These are phyloP conservation scores for Kernera saxatilis DNA, from an alignment of 345 rosid species.

Conservation along the genomic window DNA sequence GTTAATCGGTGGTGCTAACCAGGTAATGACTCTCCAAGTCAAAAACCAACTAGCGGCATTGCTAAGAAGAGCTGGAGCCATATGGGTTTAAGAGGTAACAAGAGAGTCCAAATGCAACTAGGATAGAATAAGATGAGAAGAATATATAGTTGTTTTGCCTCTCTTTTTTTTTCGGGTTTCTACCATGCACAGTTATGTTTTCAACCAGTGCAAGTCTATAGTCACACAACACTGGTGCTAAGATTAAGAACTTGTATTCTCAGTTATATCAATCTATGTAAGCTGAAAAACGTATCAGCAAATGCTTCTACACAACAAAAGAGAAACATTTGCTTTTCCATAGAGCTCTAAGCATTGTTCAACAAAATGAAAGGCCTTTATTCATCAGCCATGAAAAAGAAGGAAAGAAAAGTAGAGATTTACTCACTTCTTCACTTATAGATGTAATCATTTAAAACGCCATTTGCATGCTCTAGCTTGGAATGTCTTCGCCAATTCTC, in stretches of 20 bases:
- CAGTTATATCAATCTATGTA: slow-evolving; percentile 6
- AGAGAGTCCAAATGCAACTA: slow-evolving; percentile 11
- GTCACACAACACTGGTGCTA: neutral
- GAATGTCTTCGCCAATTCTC: slow-evolving; percentile 65
- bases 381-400: neutral
- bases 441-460: slow-evolving; percentile 49
- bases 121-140: slow-evolving; percentile 19
- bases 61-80: slow-evolving; percentile 41
- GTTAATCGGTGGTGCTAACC: slow-evolving; percentile 69
- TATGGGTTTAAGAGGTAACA: slow-evolving; percentile 37
- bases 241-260: slow-evolving; percentile 13
- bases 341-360: neutral
- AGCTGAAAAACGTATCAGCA: neutral
- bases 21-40: slow-evolving; percentile 49
- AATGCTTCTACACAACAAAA: neutral
- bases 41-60: slow-evolving; percentile 30
- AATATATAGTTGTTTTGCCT: neutral
- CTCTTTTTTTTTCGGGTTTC: neutral
- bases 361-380: neutral
- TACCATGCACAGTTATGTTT: slow-evolving; percentile 19
- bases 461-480: slow-evolving; percentile 39
- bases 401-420: neutral
- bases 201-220: slow-evolving; percentile 24
- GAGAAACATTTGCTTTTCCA: slow-evolving; percentile 6
- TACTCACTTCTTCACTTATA: slow-evolving; percentile 29